phyloP scores from a whole-genome alignment of 192 early-diverging fungal species.

The Coemansia sp. region DNA sequence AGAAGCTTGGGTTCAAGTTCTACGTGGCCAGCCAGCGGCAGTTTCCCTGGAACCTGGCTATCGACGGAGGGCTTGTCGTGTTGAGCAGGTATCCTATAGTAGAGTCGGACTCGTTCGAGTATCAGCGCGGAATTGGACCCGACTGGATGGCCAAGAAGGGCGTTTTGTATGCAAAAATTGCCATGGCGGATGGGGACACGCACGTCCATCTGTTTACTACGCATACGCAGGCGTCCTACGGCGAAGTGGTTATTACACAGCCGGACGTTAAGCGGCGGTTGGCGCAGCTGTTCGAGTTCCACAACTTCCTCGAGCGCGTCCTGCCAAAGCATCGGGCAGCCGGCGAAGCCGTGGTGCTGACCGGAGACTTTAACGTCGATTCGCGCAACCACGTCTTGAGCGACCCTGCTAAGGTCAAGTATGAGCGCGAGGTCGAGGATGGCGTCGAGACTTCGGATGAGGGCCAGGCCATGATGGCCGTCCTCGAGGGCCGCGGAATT shows the following conservation, averaged over 20 bases:
- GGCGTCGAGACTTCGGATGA: conserved; percentile 52
- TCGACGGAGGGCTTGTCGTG: conserved; percentile 82
- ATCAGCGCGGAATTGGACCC: conserved; percentile 63
- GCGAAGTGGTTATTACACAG: conserved; percentile 55
- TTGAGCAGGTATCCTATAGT: conserved; percentile 72
- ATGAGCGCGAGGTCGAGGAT: conserved; percentile 52
- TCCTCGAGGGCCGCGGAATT: conserved; percentile 54
- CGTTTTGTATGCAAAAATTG: conserved; percentile 74
- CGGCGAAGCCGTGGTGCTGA: conserved; percentile 61
- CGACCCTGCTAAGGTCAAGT: conserved; percentile 19
- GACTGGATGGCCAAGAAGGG: conserved; percentile 80
- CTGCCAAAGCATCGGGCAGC: conserved; percentile 41
- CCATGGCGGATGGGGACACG: conserved; percentile 38
- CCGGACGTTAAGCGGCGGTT: conserved; percentile 55
- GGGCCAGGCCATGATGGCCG: conserved; percentile 59
- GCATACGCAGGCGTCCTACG: conserved; percentile 81
- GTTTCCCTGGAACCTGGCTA: conserved; percentile 58
- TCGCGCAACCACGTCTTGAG: conserved; percentile 41
- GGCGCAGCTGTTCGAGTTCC: conserved; percentile 65
- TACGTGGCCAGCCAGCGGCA: conserved; percentile 62
- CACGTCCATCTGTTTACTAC: conserved; percentile 77
- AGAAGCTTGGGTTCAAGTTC: conserved; percentile 66
- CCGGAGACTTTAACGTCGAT: conserved; percentile 68
- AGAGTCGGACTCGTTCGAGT: conserved; percentile 58
- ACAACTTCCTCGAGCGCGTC: conserved; percentile 62